phyloP scores from a whole-genome alignment of 2,329 filamentous ascomycete genomes.

The Pseudonectria buxi region DNA sequence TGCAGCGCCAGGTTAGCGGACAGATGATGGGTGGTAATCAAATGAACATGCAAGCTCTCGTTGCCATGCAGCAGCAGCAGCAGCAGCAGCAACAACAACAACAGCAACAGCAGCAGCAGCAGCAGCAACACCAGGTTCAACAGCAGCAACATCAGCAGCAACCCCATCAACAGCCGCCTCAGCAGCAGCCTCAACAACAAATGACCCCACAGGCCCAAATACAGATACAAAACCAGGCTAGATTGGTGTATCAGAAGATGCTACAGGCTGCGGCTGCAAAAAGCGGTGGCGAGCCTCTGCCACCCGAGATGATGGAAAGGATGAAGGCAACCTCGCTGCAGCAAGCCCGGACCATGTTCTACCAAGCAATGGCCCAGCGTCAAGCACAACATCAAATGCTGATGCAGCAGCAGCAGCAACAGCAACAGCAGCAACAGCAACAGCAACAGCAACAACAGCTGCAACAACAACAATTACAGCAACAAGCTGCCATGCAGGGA shows the following conservation, averaged over 20 bases:
- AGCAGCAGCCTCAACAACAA: constrained; percentile 25
- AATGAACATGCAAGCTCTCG: constrained; percentile 33
- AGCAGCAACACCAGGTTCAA: constrained; percentile 24
- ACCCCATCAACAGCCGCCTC: constrained; percentile 23
- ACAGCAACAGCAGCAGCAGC: constrained; percentile 24
- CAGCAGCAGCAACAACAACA: constrained; percentile 28
- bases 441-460: constrained; percentile 26
- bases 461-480: constrained; percentile 37
- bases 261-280: constrained; percentile 27
- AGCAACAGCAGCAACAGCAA: constrained; percentile 25
- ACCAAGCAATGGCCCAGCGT: constrained; percentile 26
- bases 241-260: constrained; percentile 33
- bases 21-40: constrained; percentile 37
- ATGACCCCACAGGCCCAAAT: constrained; percentile 23
- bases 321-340: constrained; percentile 37
- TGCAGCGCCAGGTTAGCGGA: constrained; percentile 25
- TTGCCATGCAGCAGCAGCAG: constrained; percentile 33
- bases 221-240: constrained; percentile 28
- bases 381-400: constrained; percentile 28
- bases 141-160: constrained; percentile 27
- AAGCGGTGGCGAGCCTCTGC: constrained; percentile 41
- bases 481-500: constrained; percentile 41
- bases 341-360: constrained; percentile 32
- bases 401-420: constrained; percentile 33
- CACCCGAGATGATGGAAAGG: constrained; percentile 36